Percentiles rank a stretch among this genome's conserved stretches.
These are phyloP conservation scores for Triangularia verruculosa DNA, from an alignment of 2,329 filamentous ascomycete genomes.

Conservation along the genomic window DNA sequence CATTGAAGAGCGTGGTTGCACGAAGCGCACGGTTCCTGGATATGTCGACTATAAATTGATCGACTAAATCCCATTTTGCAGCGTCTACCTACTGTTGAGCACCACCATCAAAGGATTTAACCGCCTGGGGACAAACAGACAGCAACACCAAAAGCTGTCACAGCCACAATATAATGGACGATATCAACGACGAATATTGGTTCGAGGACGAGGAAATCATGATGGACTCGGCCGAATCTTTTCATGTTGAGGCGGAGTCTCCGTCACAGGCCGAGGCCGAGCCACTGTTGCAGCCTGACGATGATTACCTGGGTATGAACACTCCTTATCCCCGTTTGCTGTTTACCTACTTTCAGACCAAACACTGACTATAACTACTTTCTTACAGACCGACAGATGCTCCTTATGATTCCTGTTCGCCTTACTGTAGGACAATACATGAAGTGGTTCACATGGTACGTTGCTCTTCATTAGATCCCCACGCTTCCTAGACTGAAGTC, in stretches of 20 bases:
- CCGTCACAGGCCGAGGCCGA: no score
- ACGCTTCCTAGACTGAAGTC: background rate
- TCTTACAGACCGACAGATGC: no score
- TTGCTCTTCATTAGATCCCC: background rate
- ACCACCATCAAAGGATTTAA: no score
- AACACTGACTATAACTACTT: background rate
- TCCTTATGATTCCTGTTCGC: background rate
- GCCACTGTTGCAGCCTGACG: no score
- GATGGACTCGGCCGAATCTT: background rate
- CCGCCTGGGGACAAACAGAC: background rate
- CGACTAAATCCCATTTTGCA: no score
- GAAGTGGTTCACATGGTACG: background rate
- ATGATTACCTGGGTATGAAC: no score
- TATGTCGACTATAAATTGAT: background rate
- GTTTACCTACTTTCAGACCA: background rate
- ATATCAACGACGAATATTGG: background rate
- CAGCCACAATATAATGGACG: background rate
- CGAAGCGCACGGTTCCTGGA: background rate
- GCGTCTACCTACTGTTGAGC: no score
- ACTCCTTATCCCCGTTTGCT: background rate
- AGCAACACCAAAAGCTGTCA: background rate
- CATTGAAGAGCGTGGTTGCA: background rate
- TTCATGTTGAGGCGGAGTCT: background rate
- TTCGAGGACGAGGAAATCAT: background rate
- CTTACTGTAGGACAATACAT: background rate